Base-by-base conservation (phyloP, 116 monocot species). In the Dioscorea cayenensis region DNA sequence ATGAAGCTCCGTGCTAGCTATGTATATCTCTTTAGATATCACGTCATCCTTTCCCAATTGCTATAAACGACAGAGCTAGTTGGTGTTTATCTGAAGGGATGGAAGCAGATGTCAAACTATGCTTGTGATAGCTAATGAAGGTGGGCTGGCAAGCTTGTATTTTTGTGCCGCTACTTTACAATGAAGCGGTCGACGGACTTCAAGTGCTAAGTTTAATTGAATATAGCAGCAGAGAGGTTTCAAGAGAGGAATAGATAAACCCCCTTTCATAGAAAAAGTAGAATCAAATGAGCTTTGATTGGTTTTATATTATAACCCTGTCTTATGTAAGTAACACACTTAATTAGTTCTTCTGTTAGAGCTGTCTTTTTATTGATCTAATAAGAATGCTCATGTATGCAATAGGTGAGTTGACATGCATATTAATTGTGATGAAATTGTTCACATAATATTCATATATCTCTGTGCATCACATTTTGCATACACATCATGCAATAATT, bases 111-210 rank as follows among this genome's bases (percentile, higher is more conserved):
- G 68, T 6, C 68, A 68, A 48, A 49, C 38, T 32, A n/a, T 20
- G 2, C 14, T 21, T 48, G 68, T 49, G 20, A 21, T 49, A 22
- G 19, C 20, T 68, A 22, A 43, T 20, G 36, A 20, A 7, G 20
- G 49, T 49, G 17, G 17, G 49, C 48, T 68, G 68, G 68, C 68
- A 68, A 68, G 38, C 6, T 68, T 68, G 68, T 68, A n/a, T 22
- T 22, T 23, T 49, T 48, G 19, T 49, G 6, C 17, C 38, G 19
- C 68, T 43, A 22, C 21, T 48, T 68, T 68, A 68, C 19, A 66
- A 18, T 36, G 17, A 0, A 55, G 17, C 55, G 17, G 55, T 16
- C n/a, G 55, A 55, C 4, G 19, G 16, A 55, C 55, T 55, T 55
- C 55, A 55, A 55, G n/a, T 55, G n/a, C 55, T 18, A 55, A 55